Evolutionary conservation across 176 grass and related monocot genomes (phyloP).

Genomic region (Elaeis guineensis): DNA sequence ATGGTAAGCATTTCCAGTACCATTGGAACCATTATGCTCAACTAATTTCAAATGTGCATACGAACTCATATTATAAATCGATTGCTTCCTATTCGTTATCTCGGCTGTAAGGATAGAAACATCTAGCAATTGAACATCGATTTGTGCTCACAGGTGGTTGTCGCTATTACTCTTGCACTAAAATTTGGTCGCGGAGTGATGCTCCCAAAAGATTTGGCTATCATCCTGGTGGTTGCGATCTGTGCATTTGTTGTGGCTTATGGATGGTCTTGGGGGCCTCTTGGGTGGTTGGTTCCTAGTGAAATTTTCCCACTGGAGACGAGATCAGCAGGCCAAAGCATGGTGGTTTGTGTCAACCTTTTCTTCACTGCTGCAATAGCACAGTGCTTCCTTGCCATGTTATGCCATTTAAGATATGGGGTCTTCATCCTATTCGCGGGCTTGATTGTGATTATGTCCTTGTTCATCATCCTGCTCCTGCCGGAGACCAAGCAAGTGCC

Average conservation of each 20-base stretch:
- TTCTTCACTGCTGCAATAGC: conserved; percentile 94
- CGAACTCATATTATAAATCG: too few relatives aligned
- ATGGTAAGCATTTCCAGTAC: conserved; percentile 33
- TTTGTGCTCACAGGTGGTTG: conserved; percentile 32
- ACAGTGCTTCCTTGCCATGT: conserved; percentile 89
- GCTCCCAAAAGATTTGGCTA: conserved; percentile 48
- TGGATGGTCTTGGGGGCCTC: conserved; percentile 91
- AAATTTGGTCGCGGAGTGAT: conserved; percentile 59
- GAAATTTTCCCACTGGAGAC: conserved; percentile 94
- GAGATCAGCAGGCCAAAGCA: conserved; percentile 88
- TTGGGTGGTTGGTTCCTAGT: conserved; percentile 93
- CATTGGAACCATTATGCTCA: too few relatives aligned
- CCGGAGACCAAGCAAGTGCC: conserved; percentile 98
- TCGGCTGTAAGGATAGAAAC: too few relatives aligned
- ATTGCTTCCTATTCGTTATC: too few relatives aligned
- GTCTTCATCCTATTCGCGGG: conserved; percentile 86
- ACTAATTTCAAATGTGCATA: too few relatives aligned
- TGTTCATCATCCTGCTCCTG: conserved; percentile 72
- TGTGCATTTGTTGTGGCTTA: conserved; percentile 83
- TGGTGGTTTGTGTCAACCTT: conserved; percentile 94
- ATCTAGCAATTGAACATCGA: not conserved
- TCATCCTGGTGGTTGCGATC: conserved; percentile 66
- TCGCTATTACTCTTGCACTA: conserved; percentile 55
- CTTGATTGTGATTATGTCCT: conserved; percentile 76
- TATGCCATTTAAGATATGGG: conserved; percentile 78